Base-by-base conservation (phyloP, 2,329 filamentous ascomycete species). In the Penicillium freii region DNA sequence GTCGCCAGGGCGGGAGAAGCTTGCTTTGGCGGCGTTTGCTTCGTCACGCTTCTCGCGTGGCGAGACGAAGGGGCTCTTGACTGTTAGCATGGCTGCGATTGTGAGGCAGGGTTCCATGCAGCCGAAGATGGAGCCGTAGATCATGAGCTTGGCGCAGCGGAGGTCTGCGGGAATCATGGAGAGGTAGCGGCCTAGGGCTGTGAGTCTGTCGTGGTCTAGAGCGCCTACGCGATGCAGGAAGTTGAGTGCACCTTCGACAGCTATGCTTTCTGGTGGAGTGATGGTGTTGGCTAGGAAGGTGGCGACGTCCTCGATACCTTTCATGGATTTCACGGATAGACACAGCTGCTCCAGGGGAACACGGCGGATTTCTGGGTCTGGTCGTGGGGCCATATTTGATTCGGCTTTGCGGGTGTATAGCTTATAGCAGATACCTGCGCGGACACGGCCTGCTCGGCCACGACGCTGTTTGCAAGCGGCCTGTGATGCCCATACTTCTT, bases 291-390 rank as follows among this genome's bases (percentile, higher is more conserved):
- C 87, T 11, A 99, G 82, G 76, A 99, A 99, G 3, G 77, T 79
- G 5, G 86, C 83, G 1, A 97, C 90, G 65, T 97, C 89, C 51
- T 84, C 82, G 56, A 96, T 89, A 1, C 92, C 93, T 53, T 73
- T 73, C 92, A 97, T 97, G 19, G 93, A 92, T 61, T 94, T 90
- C 43, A 99, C 94, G 0, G 92, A 95, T 5, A 99, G 81, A 72
- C 93, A 97, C 27, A 97, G 84, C 69, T 97, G 93, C 73, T 99
- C 94, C 1, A 99, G 80, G 1, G 94, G 92, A 2, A 97, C 93
- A 59, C 94, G 85, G 31, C 91, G 85, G 64, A 99, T 97, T 73
- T 99, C 94, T 0, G 94, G 94, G 58, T 97, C 92, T 1, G 94
- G 92, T 8, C 93, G 84, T 65, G 92, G 89, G 2, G 86, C 82